These are phyloP conservation scores for Nemania abortiva DNA, from an alignment of 2,329 filamentous ascomycete genomes.

Conservation along the genomic window DNA sequence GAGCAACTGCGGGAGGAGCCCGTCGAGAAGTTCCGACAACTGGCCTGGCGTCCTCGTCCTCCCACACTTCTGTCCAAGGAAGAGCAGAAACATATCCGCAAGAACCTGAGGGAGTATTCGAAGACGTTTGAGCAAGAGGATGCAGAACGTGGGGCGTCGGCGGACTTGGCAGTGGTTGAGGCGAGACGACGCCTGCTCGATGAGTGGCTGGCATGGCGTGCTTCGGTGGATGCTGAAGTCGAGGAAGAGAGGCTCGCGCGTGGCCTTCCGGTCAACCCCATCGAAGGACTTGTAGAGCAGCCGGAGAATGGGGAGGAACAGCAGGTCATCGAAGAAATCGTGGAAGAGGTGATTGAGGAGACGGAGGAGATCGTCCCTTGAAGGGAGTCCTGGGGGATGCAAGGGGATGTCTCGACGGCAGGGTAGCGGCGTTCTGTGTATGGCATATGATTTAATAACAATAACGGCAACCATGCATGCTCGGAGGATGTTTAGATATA, in stretches of 20 bases:
- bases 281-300: constrained; percentile 71
- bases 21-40: constrained; percentile 98
- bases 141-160: constrained; percentile 90
- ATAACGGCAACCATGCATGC: constrained; percentile 17
- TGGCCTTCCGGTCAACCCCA: constrained; percentile 74
- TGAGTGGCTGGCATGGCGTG: constrained; percentile 91
- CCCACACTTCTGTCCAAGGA: constrained; percentile 93
- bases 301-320: constrained; percentile 75
- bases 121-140: constrained; percentile 96
- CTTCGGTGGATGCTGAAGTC: constrained; percentile 77
- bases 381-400: background rate
- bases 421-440: constrained; percentile 46
- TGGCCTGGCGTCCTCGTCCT: constrained; percentile 92
- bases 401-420: constrained; percentile 26
- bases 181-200: constrained; percentile 82
- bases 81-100: constrained; percentile 97
- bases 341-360: constrained; percentile 87
- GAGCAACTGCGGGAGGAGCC: constrained; percentile 89
- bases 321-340: constrained; percentile 87
- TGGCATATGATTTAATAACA: constrained; percentile 41
- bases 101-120: constrained; percentile 97
- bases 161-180: constrained; percentile 94
- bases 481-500: constrained; percentile 6
- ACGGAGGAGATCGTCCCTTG: constrained; percentile 77
- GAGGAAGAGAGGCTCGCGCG: constrained; percentile 76